phyloP scores from a whole-genome alignment of 495 filamentous ascomycete species.

The Pyrenula aspistea region DNA sequence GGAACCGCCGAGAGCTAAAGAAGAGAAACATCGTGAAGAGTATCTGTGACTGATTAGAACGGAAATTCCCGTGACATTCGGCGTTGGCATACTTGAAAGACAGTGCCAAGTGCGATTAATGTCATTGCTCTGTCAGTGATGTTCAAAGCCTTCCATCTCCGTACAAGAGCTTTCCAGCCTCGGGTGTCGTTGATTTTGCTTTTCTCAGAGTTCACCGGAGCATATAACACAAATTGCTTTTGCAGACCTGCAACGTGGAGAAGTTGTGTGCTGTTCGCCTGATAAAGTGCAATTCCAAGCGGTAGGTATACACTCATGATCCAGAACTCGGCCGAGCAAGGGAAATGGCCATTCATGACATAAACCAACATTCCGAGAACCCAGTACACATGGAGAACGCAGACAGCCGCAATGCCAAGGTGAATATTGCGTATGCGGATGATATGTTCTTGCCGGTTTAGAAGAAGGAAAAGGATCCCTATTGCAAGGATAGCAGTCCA shows the following conservation, averaged over 20 bases:
- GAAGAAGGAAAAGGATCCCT: slow-evolving; percentile 42
- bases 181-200: slow-evolving; percentile 12
- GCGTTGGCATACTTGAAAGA: slow-evolving; percentile 32
- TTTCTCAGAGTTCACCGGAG: slow-evolving; percentile 8
- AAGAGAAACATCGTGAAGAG: slow-evolving; percentile 49
- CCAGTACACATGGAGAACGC: slow-evolving; percentile 55
- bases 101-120: slow-evolving; percentile 37
- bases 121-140: slow-evolving; percentile 31
- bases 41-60: slow-evolving; percentile 24
- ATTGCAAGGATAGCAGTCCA: slow-evolving; percentile 43
- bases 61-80: background rate
- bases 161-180: slow-evolving; percentile 4
- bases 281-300: slow-evolving; percentile 58
- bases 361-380: slow-evolving; percentile 46
- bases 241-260: slow-evolving; percentile 48
- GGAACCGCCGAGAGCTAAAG: slow-evolving; percentile 53
- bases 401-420: slow-evolving; percentile 44
- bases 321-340: slow-evolving; percentile 53
- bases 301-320: slow-evolving; percentile 64
- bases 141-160: slow-evolving; percentile 24
- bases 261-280: slow-evolving; percentile 55
- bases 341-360: slow-evolving; percentile 44
- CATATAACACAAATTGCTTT: slow-evolving; percentile 19
- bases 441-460: slow-evolving; percentile 40
- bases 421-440: slow-evolving; percentile 52